phyloP scores from a whole-genome alignment of 164 flowering plant species.

The Stephania japonica region DNA sequence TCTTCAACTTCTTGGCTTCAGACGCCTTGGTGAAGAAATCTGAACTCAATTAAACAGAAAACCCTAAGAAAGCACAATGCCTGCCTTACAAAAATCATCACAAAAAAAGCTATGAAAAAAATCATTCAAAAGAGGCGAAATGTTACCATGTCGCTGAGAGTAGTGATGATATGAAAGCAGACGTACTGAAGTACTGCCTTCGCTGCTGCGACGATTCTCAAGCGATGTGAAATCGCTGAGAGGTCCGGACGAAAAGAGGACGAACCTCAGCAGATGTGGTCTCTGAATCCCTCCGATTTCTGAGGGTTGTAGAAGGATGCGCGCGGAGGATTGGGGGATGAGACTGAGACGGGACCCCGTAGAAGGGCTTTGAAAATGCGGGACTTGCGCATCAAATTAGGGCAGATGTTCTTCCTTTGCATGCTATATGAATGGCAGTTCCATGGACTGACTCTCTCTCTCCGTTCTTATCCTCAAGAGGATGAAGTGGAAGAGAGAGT shows the following conservation, averaged over 20 bases:
- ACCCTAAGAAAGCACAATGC: background rate
- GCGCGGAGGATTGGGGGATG: background rate
- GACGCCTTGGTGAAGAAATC: slow-evolving; percentile 19
- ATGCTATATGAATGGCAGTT: background rate
- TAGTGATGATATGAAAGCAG: slow-evolving; percentile 5
- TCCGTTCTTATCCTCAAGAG: too few species aligned
- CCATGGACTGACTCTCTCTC: background rate
- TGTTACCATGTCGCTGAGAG: slow-evolving; percentile 13
- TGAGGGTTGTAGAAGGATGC: slow-evolving; percentile 2
- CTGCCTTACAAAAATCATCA: background rate
- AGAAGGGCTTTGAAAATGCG: slow-evolving; percentile 18
- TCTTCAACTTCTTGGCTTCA: slow-evolving; percentile 14
- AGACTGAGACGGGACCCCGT: slow-evolving; percentile 13
- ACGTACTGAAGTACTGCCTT: background rate
- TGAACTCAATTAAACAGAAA: background rate
- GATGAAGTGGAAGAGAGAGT: background rate
- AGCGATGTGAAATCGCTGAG: slow-evolving; percentile 2
- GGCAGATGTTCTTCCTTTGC: background rate
- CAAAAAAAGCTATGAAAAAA: background rate
- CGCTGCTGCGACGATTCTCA: background rate
- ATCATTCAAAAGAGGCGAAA: background rate
- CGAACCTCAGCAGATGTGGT: background rate
- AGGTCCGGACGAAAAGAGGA: background rate
- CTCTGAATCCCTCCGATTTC: background rate
- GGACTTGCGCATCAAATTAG: slow-evolving; percentile 21